Percentiles rank a stretch among this genome's conserved stretches.
Evolutionary conservation across 2,329 filamentous ascomycete species (phyloP).

Genomic region (Nannizzia gypsea): DNA sequence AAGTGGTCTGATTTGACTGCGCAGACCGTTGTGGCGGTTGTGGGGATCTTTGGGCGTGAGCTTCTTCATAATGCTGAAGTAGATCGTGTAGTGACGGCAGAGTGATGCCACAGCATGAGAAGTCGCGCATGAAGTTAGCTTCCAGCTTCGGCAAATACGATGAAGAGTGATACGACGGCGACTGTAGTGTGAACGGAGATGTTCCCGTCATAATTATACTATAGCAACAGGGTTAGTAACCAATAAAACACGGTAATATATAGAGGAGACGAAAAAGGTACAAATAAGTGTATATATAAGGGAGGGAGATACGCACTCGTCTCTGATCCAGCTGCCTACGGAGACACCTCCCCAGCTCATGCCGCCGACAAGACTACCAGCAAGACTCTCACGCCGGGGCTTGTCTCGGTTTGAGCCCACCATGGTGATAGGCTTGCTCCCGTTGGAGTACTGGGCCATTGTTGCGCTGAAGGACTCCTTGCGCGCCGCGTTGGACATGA

Average conservation of each 20-base stretch:
- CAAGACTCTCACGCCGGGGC: constrained; percentile 46
- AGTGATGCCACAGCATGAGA: constrained; percentile 83
- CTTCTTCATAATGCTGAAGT: constrained; percentile 91
- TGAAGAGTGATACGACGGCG: constrained; percentile 91
- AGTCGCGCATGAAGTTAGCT: constrained; percentile 95
- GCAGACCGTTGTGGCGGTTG: constrained; percentile 37
- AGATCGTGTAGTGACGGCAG: constrained; percentile 88
- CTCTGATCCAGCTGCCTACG: constrained; percentile 90
- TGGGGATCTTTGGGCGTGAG: constrained; percentile 62
- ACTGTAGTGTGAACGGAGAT: constrained; percentile 81
- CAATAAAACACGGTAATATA: background rate
- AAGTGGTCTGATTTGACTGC: constrained; percentile 31
- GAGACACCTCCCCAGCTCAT: constrained; percentile 97
- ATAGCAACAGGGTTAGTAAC: constrained; percentile 6
- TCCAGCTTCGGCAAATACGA: constrained; percentile 95
- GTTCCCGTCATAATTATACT: constrained; percentile 94
- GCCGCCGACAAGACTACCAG: constrained; percentile 56
- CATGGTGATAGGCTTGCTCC: constrained; percentile 51
- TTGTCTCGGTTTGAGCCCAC: constrained; percentile 38
- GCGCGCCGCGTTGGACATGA: constrained; percentile 32
- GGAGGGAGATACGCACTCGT: constrained; percentile 65
- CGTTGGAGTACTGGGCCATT: constrained; percentile 44
- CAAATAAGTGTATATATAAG: background rate
- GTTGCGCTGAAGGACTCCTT: constrained; percentile 44
- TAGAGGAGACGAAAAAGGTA: too few relatives aligned